Conservation (phyloP, 225 moss, liverwort and hornwort species). For the Thuidium tamariscinum region DNA sequence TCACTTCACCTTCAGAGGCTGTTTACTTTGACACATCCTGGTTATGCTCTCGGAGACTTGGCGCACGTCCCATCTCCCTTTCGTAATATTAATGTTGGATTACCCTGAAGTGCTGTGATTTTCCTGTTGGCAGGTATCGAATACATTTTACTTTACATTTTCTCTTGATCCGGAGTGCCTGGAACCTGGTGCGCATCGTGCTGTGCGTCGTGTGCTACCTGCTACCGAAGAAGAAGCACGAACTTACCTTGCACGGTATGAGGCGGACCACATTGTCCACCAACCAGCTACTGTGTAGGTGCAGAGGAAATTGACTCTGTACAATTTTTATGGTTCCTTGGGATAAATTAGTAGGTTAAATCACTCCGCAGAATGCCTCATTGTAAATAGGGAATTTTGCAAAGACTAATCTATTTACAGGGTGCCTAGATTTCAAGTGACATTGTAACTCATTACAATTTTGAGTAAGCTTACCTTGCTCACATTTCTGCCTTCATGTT, state of each 20-base stretch:
- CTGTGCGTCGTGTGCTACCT: slow-evolving; percentile 69
- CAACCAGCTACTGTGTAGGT: neutral
- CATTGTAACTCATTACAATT: neutral
- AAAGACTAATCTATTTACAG: neutral
- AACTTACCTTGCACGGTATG: slow-evolving; percentile 51
- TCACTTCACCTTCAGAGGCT: neutral
- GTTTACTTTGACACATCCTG: neutral
- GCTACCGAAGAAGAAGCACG: slow-evolving; percentile 87
- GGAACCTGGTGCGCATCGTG: slow-evolving; percentile 17
- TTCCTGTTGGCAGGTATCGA: slow-evolving; percentile 53
- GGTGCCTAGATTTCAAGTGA: neutral
- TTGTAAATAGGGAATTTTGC: neutral
- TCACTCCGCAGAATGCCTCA: neutral
- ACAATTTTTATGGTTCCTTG: neutral
- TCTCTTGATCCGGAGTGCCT: slow-evolving; percentile 52
- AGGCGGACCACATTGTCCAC: slow-evolving; percentile 62
- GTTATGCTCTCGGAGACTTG: neutral
- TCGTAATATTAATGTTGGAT: neutral
- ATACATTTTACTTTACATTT: slow-evolving; percentile 96
- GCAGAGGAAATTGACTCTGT: neutral
- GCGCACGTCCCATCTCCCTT: neutral
- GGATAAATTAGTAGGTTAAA: neutral
- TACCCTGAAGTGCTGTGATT: neutral
- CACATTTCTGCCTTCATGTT: neutral
- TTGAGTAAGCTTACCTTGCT: neutral